These are phyloP conservation scores for Neofusicoccum cordaticola DNA, from an alignment of 2,329 filamentous ascomycete species.

Conservation along the genomic window DNA sequence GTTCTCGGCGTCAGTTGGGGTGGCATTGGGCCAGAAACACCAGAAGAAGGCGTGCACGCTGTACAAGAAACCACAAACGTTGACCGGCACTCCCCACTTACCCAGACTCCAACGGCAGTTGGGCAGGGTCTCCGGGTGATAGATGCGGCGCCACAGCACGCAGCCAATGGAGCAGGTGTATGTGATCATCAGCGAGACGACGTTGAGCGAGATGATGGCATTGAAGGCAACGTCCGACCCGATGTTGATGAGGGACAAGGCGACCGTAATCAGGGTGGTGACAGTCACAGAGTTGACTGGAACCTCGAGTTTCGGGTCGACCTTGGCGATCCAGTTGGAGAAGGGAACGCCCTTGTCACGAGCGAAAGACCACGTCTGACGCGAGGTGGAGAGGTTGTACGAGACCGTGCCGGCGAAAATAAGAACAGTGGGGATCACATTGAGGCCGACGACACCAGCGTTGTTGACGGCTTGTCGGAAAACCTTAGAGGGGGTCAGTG, in stretches of 20 bases:
- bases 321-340: slow-evolving; percentile 17
- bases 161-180: slow-evolving; percentile 18
- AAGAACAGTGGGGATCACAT: slow-evolving; percentile 19
- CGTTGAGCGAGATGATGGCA: slow-evolving; percentile 25
- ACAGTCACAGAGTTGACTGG: slow-evolving; percentile 19
- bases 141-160: slow-evolving; percentile 16
- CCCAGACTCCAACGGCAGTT: slow-evolving; percentile 17
- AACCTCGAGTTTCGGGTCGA: slow-evolving; percentile 18
- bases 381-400: slow-evolving; percentile 20
- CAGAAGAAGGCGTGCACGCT: slow-evolving; percentile 39
- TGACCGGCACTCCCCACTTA: slow-evolving; percentile 17
- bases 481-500: background rate
- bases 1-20: slow-evolving; percentile 22
- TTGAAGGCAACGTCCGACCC: slow-evolving; percentile 43
- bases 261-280: slow-evolving; percentile 24
- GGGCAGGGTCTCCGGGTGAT: slow-evolving; percentile 14
- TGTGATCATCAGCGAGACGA: slow-evolving; percentile 16
- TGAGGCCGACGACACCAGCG: slow-evolving; percentile 17
- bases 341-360: slow-evolving; percentile 22
- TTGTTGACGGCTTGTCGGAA: slow-evolving; percentile 16
- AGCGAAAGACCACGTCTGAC: slow-evolving; percentile 23
- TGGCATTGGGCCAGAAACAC: slow-evolving; percentile 37
- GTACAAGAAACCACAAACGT: slow-evolving; percentile 34
- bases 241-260: slow-evolving; percentile 47
- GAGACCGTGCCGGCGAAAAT: slow-evolving; percentile 20